Base-by-base conservation (phyloP, 2,329 filamentous ascomycete species). In the Monilinia fructigena region DNA sequence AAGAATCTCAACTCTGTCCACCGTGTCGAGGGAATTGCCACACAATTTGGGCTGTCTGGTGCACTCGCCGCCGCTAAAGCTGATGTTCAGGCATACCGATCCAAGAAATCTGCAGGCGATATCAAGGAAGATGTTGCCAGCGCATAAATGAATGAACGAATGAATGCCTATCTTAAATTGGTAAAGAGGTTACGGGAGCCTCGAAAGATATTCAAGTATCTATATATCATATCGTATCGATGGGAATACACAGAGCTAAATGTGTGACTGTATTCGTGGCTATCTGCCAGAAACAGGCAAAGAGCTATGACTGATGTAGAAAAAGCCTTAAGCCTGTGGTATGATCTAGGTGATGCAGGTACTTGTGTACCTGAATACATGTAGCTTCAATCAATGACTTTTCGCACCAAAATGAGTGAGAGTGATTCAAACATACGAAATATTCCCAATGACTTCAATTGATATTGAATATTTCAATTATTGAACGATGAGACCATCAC, bases 1-100 rank as follows among this genome's bases (percentile, higher is more conserved):
- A 93, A 93, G 85, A 93, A 93, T 78, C 85, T 93, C 79, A 93
- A 93, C 82, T 90, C 88, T 38, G 91, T 88, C 28, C 90, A 93
- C 80, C 87, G 90, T 74, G 78, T 92, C 70, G 89, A 92, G 75
- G 90, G 90, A 56, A 83, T 92, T 70, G 74, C 80, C n/a, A 84
- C 79, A 53, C 89, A 92, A 72, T 90, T 84, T 74, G 85, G 82
- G 55, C 82, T 93, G 50, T 78, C 80, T 56, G 89, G 84, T 67
- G 89, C 90, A 68, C 81, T 90, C 53, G 79, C 68, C 66, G 70
- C 73, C 58, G 72, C 71, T 67, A 75, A 75, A 64, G 70, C 66
- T 26, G 66, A 68, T 58, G 63, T 68, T 48, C 72, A 72, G 55
- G 69, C 70, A 53, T 65, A 59, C 45, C 63, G 54, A 56, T 59